Base-by-base conservation (phyloP, 768 basidiomycete genomes). In the Daedaleopsis nitida region DNA sequence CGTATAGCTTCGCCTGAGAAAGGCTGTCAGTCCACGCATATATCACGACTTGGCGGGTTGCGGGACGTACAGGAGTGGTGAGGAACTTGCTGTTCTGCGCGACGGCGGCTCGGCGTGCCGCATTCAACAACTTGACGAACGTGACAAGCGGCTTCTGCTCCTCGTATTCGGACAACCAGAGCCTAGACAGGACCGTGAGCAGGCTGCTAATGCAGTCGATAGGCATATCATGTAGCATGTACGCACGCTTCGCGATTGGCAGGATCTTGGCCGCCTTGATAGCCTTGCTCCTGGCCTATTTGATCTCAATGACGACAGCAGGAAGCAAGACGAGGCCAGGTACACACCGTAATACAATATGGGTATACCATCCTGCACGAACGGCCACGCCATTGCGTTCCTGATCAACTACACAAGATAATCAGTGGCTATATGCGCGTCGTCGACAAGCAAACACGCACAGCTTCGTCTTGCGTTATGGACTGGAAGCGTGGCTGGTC, bases 111-210 rank as follows among this genome's bases (percentile, higher is more conserved):
- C 81, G 83, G 50, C 86, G 78, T 8, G 78, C 84, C 19, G 73
- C 76, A 62, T 86, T 88, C 16, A 88, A 72, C 1, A 75, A 59
- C 45, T 69, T 76, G 50, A 84, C 73, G 63, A 81, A 81, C 55
- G 69, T 67, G 14, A 83, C 77, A 27, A 85, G 77, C 2, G 82
- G 78, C 54, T 82, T 80, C 54, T 83, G 75, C n/a, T 79, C 76
- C 27, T 73, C 71, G 68, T 86, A 89, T 32, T 75, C 80, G 5
- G 84, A 80, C 7, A 80, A 75, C 88, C 88, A 89, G 32, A 88
- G 77, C 9, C 86, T 86, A 3, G 37, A n/a, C 35, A 10, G 2
- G 39, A 10, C 17, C 39, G 17, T 42, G 39, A 42, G 39, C 54
- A 32, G 16, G 27, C 62, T 35, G 57, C 19, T 24, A 45, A 21